Evolutionary conservation across 139 green algal genomes (phyloP), one percentile per base, ranked within the genome.

Genomic region (Chlorella sp.): DNA sequence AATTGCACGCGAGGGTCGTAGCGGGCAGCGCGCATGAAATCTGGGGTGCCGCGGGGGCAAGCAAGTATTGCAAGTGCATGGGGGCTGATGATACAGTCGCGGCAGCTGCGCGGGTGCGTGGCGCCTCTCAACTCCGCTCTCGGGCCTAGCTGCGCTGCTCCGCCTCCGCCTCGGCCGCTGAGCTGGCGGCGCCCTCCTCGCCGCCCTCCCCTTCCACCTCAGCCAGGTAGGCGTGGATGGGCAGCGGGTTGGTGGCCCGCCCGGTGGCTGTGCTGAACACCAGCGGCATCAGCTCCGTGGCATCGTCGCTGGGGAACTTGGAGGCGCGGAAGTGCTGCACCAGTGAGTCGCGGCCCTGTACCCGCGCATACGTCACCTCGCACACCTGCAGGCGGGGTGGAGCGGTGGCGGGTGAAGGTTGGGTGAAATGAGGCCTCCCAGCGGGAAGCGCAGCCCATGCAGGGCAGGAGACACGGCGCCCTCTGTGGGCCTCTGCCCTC

Each of bases 241-340:
- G 56, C 74, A 77, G 20, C 11, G 85, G 78, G 34, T 77, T 30
- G 20, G 79, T 28, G 43, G 65, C 79, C 24, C 34, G 38, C 26
- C 79, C 79, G 32, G 11, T 46, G 65, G 34, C 43, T 14, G 51
- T 32, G 22, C 34, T 76, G 76, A 68, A 89, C 41, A 93, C 86
- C 48, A 93, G 46, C 30, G 90, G 90, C 68, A 87, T 56, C 46
- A 84, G 88, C 70, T 92, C 90, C 8, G 60, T 43, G 65, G 51
- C 51, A 60, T 93, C 90, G 30, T 88, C 79, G 38, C 62, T 89
- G 51, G 90, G 90, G 70, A 93, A 93, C 72, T 87, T 88, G 41
- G 82, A 81, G 80, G 65, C 86, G 24, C 82, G 84, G 87, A 91
- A 91, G 73, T 91, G 88, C 36, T 87, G 30, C 22, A 91, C 58